phyloP scores from a whole-genome alignment of 108 stramenopile species.

The Stephanodiscus minutulus region DNA sequence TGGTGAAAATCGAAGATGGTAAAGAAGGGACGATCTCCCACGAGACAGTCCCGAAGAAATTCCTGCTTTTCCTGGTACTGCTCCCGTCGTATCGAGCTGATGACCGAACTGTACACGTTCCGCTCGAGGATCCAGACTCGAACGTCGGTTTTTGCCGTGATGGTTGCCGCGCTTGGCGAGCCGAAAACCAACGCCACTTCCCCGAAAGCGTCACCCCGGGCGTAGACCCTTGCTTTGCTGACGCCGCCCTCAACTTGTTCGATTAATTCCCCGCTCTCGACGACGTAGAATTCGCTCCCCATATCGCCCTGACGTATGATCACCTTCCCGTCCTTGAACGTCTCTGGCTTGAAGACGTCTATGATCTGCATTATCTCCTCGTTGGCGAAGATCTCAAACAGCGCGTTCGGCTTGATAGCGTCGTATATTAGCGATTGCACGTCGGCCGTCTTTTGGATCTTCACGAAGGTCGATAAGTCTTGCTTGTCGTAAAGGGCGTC shows the following conservation, averaged over 20 bases:
- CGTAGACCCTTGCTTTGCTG: conserved; percentile 48
- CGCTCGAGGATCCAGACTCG: conserved; percentile 84
- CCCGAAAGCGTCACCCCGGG: conserved; percentile 61
- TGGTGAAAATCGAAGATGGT: conserved; percentile 54
- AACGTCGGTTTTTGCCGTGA: conserved; percentile 61
- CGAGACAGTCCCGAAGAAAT: conserved; percentile 61
- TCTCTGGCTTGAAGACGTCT: conserved; percentile 65
- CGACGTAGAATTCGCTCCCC: conserved; percentile 81
- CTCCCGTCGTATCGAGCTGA: conserved; percentile 59
- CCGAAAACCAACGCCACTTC: conserved; percentile 82
- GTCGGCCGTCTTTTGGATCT: conserved; percentile 26
- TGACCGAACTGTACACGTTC: conserved; percentile 68
- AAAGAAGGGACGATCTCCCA: conserved; percentile 51
- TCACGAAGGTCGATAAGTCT: conserved; percentile 30
- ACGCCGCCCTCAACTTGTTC: conserved; percentile 5
- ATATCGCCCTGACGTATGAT: conserved; percentile 77
- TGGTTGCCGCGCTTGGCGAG: conserved; percentile 88
- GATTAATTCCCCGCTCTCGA: conserved; percentile 41
- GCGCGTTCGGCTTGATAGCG: conserved; percentile 61
- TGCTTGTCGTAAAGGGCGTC: conserved; percentile 43
- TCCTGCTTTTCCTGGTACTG: conserved; percentile 55
- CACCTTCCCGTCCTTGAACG: conserved; percentile 36
- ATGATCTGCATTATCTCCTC: conserved; percentile 68
- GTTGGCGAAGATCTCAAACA: conserved; percentile 63
- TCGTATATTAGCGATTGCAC: conserved; percentile 55